phyloP scores from a whole-genome alignment of 106 monocot species.

The Dendrobium nobile region DNA sequence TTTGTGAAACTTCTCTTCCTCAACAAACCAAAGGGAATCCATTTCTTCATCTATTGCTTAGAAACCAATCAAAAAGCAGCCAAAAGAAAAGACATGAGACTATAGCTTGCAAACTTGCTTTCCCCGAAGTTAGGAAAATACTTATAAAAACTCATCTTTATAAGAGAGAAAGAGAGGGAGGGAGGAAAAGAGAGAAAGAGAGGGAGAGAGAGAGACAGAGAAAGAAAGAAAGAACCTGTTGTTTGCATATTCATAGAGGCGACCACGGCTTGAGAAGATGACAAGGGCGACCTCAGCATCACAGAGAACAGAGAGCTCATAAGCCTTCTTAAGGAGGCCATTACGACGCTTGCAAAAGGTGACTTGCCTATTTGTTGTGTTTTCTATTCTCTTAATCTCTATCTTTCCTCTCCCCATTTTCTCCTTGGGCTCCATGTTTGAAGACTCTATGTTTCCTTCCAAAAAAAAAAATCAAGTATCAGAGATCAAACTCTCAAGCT shows the following conservation, averaged over 20 bases:
- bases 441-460: constrained; percentile 8
- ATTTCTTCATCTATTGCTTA: neutral
- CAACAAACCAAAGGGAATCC: neutral
- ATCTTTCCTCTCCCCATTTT: constrained; percentile 50
- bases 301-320: constrained; percentile 72
- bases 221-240: constrained; percentile 17
- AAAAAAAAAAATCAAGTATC: neutral
- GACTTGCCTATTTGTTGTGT: constrained; percentile 47
- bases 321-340: constrained; percentile 72
- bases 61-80: neutral
- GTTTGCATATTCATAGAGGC: constrained; percentile 74
- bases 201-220: too few species aligned
- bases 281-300: constrained; percentile 74
- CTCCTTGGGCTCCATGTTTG: constrained; percentile 20
- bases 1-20: constrained; percentile 2
- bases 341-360: constrained; percentile 51
- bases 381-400: constrained; percentile 53
- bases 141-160: neutral
- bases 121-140: too few species aligned
- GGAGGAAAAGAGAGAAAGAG: too few species aligned
- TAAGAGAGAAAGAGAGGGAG: neutral
- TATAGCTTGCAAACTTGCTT: neutral
- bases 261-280: constrained; percentile 80
- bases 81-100: neutral
- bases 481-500: neutral